These are phyloP conservation scores for Fusarium brachygibbosum DNA, from an alignment of 2,329 filamentous ascomycete genomes.

Conservation along the genomic window DNA sequence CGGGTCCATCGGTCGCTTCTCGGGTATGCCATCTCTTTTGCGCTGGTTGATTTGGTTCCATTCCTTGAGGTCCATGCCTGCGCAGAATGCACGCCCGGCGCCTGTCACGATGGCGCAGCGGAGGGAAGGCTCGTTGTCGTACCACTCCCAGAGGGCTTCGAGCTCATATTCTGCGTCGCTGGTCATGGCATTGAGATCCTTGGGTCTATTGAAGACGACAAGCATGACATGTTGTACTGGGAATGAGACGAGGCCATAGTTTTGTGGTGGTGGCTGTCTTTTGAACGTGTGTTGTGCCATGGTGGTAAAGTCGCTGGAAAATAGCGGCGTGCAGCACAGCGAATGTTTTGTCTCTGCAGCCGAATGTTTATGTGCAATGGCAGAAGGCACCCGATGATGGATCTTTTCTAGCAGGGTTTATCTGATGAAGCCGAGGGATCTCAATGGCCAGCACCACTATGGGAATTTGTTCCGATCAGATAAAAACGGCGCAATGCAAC, in stretches of 20 bases:
- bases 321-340: background rate
- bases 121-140: conserved; percentile 71
- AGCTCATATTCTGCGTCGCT: conserved; percentile 52
- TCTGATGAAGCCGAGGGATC: conserved; percentile 36
- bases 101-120: conserved; percentile 75
- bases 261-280: conserved; percentile 37
- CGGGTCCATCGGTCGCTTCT: conserved; percentile 47
- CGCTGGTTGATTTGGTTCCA: conserved; percentile 47
- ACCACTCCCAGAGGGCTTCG: conserved; percentile 68
- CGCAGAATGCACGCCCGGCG: conserved; percentile 74
- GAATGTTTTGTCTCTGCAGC: background rate
- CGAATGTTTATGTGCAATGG: conserved; percentile 17
- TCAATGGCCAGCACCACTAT: conserved; percentile 14
- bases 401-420: conserved; percentile 21
- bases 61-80: conserved; percentile 73
- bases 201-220: conserved; percentile 45
- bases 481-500: conserved; percentile 29
- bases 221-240: conserved; percentile 46
- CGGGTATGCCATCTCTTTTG: conserved; percentile 38
- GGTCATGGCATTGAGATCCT: conserved; percentile 46
- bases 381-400: background rate
- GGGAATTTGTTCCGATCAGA: conserved; percentile 25
- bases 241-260: conserved; percentile 45
- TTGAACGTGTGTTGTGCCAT: conserved; percentile 41
- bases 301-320: background rate